A percentile compares a stretch with the other conserved stretches of the same genome.
Evolutionary conservation across 2,329 filamentous ascomycete species (phyloP).

Genomic region (Aspergillus tubingensis): DNA sequence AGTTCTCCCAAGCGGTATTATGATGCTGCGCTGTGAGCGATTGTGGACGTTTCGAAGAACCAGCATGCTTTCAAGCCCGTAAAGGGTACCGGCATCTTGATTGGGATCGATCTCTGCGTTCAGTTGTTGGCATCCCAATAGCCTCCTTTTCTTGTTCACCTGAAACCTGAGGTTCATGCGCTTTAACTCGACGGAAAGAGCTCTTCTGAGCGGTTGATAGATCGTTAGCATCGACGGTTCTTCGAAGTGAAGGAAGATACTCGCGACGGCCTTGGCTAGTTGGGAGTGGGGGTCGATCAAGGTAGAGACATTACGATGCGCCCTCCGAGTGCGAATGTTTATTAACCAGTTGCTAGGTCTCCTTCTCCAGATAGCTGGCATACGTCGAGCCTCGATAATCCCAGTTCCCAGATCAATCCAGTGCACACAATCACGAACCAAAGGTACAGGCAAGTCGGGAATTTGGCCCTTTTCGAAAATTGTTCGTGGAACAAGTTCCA

Average conservation of each 20-base stretch:
- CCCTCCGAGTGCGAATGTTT: slow-evolving; percentile 30
- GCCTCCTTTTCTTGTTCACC: slow-evolving; percentile 44
- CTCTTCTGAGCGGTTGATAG: slow-evolving; percentile 43
- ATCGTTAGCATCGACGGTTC: slow-evolving; percentile 46
- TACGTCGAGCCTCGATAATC: slow-evolving; percentile 55
- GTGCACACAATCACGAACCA: slow-evolving; percentile 59
- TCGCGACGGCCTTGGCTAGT: slow-evolving; percentile 42
- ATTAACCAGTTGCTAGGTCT: slow-evolving; percentile 43
- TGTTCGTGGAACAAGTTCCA: slow-evolving; percentile 39
- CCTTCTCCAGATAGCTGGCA: slow-evolving; percentile 43
- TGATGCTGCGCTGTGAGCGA: slow-evolving; percentile 49
- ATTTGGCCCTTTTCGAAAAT: slow-evolving; percentile 25
- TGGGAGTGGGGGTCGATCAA: slow-evolving; percentile 55
- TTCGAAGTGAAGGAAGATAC: slow-evolving; percentile 57
- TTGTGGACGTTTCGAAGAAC: slow-evolving; percentile 54
- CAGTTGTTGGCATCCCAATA: slow-evolving; percentile 55
- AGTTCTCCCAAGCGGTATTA: slow-evolving; percentile 50
- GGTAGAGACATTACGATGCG: slow-evolving; percentile 25
- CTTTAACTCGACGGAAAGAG: slow-evolving; percentile 53
- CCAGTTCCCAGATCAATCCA: slow-evolving; percentile 36
- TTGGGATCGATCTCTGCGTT: slow-evolving; percentile 55
- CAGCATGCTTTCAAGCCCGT: slow-evolving; percentile 62
- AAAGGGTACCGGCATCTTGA: slow-evolving; percentile 62
- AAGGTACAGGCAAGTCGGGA: slow-evolving; percentile 54
- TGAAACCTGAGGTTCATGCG: slow-evolving; percentile 57